Conservation (phyloP, 345 rosid genomes). For the Geranium brycei region DNA sequence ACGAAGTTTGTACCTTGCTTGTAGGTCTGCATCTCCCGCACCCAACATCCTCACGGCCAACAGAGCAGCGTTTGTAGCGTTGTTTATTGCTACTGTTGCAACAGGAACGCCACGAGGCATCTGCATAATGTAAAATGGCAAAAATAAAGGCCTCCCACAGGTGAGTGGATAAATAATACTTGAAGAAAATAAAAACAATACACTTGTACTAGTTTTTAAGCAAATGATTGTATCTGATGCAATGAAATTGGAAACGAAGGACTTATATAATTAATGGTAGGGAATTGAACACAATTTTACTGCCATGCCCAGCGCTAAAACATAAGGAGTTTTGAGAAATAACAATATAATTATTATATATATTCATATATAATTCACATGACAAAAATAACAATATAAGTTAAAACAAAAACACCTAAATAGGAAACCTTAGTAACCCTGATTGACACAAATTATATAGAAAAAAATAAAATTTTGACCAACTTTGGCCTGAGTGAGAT, state of each 20-base stretch:
- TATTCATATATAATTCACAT: no score
- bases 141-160: background rate
- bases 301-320: background rate
- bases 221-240: background rate
- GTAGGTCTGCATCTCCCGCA: conserved; percentile 51
- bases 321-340: no score
- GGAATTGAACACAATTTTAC: background rate
- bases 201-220: background rate
- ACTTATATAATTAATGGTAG: no score
- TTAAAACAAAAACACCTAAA: background rate
- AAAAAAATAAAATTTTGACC: no score
- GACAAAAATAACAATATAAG: no score
- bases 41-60: conserved; percentile 73
- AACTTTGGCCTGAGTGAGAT: no score
- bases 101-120: conserved; percentile 97
- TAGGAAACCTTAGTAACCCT: no score
- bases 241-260: no score
- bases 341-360: no score
- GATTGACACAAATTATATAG: background rate
- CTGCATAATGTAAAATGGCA: conserved; percentile 17
- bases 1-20: conserved; percentile 25
- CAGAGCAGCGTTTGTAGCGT: conserved; percentile 78
- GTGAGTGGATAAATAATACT: no score
- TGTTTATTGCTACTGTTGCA: conserved; percentile 83
- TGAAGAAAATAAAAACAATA: background rate